Base-by-base conservation (phyloP, 306 rosid genomes). In the Prunus fruticosa region DNA sequence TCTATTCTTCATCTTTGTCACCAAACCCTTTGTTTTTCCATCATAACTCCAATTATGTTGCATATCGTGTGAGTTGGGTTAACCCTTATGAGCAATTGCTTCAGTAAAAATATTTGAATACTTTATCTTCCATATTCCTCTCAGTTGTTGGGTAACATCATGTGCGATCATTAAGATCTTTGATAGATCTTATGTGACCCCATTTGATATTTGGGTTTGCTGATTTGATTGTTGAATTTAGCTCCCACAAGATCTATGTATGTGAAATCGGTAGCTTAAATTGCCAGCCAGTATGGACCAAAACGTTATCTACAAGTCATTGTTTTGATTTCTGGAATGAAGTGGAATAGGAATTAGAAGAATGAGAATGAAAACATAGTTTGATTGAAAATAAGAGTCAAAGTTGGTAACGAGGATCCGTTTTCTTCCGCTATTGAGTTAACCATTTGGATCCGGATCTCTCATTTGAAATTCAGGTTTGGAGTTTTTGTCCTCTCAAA, bases 181-280 rank as follows among this genome's bases (percentile, higher is more conserved):
- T 41, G 25, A 34, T 41, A 22, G 63, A 65, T 79, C 72, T 45
- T 28, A 54, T 54, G 67, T 20, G 66, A 45, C 14, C 2, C 38
- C 80, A 54, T 45, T 65, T 66, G 65, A 50, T 30, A 2, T 62
- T 78, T 57, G 14, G 41, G 67, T 67, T 76, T 20, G 25, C 50
- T 77, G 34, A 70, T 28, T 57, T 18, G 13, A 32, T 50, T 38
- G 64, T 64, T 79, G 72, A 64, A 22, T 54, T 71, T 27, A 53
- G 49, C 7, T 43, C 43, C 15, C 68, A 73, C 62, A 70, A 70
- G 47, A 34, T 34, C 43, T 7, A 38, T 6, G 8, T 38, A 38
- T 6, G 43, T 38, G 9, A 65, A 43, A 19, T 64, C 5, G 20
- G 11, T 2, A 4, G 5, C 32, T 58, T 58, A 58, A 58, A 58